Conservation (phyloP, 768 basidiomycete species). For the Mycena chlorophos region DNA sequence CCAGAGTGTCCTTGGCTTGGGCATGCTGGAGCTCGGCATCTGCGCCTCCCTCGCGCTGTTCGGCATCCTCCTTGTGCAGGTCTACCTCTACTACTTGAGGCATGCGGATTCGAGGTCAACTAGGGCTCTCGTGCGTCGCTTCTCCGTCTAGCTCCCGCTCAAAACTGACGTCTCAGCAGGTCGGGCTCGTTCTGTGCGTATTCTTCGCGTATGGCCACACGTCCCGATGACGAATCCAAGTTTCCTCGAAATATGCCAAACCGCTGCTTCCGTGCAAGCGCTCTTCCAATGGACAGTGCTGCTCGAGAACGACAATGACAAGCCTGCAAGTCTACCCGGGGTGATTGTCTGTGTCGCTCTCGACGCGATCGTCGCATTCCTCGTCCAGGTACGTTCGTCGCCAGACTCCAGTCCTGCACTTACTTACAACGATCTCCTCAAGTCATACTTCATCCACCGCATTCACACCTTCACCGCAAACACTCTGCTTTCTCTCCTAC, state of each 20-base stretch:
- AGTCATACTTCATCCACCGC: neutral
- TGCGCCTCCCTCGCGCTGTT: neutral
- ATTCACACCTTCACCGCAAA: neutral
- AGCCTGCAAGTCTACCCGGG: neutral
- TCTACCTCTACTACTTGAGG: neutral
- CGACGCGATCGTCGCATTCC: neutral
- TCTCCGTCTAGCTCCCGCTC: neutral
- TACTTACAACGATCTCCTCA: neutral
- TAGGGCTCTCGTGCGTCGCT: neutral
- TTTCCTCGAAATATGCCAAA: neutral
- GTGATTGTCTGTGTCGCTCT: neutral
- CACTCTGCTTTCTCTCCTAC: neutral
- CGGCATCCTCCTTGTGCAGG: neutral
- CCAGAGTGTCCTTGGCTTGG: neutral
- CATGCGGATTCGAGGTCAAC: neutral
- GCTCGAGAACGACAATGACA: neutral
- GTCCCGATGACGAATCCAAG: neutral
- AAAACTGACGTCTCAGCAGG: neutral
- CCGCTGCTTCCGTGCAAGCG: neutral
- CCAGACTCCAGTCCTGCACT: neutral
- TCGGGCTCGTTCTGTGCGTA: neutral
- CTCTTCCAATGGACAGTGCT: neutral
- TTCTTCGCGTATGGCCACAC: neutral
- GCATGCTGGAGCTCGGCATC: neutral
- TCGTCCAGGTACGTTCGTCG: neutral